Percentiles rank a stretch among this genome's conserved stretches.
These are phyloP conservation scores for Artemisia argyi DNA, from an alignment of 129 eudicot genomes.

Conservation along the genomic window DNA sequence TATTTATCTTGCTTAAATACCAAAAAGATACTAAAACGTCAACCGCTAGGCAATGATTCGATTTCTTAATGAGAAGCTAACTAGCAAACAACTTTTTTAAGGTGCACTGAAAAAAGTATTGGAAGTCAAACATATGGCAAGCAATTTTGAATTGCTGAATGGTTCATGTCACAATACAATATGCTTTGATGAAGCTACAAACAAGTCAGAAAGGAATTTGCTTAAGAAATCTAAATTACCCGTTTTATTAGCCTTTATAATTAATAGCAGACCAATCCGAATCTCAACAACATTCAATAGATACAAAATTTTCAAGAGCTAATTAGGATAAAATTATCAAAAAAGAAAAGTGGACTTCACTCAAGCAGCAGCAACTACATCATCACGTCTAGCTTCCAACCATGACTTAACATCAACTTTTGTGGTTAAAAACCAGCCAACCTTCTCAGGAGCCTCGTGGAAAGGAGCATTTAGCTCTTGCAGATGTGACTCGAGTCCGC, in stretches of 20 bases:
- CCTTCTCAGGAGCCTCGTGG: conserved; percentile 74
- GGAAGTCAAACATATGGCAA: no score
- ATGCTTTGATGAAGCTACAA: no score
- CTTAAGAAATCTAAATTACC: no score
- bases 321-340: not conserved
- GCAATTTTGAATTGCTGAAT: no score
- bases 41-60: not conserved
- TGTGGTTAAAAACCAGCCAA: conserved; percentile 94
- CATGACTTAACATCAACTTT: conserved; percentile 77
- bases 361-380: conserved; percentile 40
- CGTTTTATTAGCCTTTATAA: no score
- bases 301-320: conserved; percentile 20
- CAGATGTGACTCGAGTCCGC: conserved; percentile 63
- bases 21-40: conserved; percentile 28
- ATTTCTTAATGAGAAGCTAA: no score
- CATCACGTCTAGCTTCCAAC: conserved; percentile 63
- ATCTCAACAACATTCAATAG: conserved; percentile 10
- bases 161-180: no score
- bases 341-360: not conserved
- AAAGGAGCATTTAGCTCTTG: conserved; percentile 89
- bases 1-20: not conserved
- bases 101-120: no score
- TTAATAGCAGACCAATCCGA: not conserved
- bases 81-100: no score
- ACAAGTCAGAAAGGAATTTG: no score